Evolutionary conservation across 805 yeast species (phyloP), one percentile per base, ranked within the genome.

Genomic region (Suhomyces tanzawaensis): DNA sequence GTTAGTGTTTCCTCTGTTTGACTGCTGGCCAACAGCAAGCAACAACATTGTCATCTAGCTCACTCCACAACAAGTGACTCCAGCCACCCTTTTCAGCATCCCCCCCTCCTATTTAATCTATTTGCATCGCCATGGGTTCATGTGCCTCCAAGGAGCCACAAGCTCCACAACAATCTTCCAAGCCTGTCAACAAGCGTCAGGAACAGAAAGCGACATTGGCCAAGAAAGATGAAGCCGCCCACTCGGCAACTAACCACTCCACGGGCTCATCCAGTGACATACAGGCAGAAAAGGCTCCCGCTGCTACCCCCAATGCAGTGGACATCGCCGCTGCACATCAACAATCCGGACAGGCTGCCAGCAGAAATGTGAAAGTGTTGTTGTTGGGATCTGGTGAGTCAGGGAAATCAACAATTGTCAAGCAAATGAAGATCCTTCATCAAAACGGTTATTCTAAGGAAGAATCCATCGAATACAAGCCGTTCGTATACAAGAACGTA

Each of bases 321-420:
- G 37, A 34, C 15, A n/a, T 33, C 25, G 41, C 34, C 3, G 32
- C 25, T 14, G 33, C 24, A 22, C 39, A 36, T 6, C 27, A 28
- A 14, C 31, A 30, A 16, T 13, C 21, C 8, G 22, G 25, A 7
- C 22, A 14, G 8, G 15, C 32, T 14, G 23, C 24, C 29, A 31
- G 48, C 18, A 57, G 72, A 44, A 85, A 79, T 41, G 79, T 81
- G 37, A 89, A 89, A 57, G 81, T 90, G 32, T 67, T 90, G 25
- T 68, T 90, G 23, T 62, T 85, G 34, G 93, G 99, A 4, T 85
- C 96, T 0, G 99, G 98, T 12, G 95, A 85, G 54, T 72, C 82
- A 44, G 95, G 95, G 4, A 85, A 85, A 54, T 81, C 89, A 6
- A 85, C 95, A 13, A 79, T 85, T 37, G 76, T 85, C 37, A 85